Evolutionary conservation across 352 stramenopile genomes (phyloP), one percentile per base, ranked within the genome.

Genomic region (Lagenidium giganteum): DNA sequence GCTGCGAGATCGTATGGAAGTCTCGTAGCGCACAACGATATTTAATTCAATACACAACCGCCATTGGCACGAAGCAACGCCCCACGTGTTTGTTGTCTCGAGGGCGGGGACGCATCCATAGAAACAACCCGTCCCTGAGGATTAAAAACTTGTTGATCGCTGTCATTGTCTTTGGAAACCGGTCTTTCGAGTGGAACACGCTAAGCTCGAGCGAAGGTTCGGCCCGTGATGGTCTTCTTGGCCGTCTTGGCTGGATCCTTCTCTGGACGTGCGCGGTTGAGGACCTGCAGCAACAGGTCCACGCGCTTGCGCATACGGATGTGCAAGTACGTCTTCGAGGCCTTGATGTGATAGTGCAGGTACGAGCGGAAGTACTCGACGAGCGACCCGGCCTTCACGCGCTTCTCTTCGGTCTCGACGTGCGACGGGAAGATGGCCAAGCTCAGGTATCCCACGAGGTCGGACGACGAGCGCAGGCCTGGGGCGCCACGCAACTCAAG

Each of bases 291-390:
- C 31, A 96, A 62, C 51, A 86, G 52, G 37, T 95, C 86, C 16
- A 97, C 91, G 47, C 87, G 81, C 76, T 95, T 96, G 52, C 93
- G 77, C 93, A 98, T 98, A 43, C 93, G 78, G 63, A 96, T 97
- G 72, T 98, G 92, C 54, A 98, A 60, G 65, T 97, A 95, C 37
- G 90, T 96, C 67, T 98, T 98, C 26, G 89, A 96, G 14, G 88
- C 87, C 78, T 97, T 98, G 63, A 98, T 96, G 68, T 98, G 93
- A 76, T 98, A 98, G 62, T 96, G 88, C 37, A 98, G 60, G 79
- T 98, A 98, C 52, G 92, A 94, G 21, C 90, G 80, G 51, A 98
- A 93, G 14, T 83, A 63, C 40, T 92, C 70, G 25, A 97, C 61
- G 12, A 96, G 64, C 25, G 78, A 92, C 23, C 93, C 80, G 0